Evolutionary conservation across 2,329 filamentous ascomycete genomes (phyloP), one percentile per base, ranked within the genome.

Genomic region (Claviceps arundinis): DNA sequence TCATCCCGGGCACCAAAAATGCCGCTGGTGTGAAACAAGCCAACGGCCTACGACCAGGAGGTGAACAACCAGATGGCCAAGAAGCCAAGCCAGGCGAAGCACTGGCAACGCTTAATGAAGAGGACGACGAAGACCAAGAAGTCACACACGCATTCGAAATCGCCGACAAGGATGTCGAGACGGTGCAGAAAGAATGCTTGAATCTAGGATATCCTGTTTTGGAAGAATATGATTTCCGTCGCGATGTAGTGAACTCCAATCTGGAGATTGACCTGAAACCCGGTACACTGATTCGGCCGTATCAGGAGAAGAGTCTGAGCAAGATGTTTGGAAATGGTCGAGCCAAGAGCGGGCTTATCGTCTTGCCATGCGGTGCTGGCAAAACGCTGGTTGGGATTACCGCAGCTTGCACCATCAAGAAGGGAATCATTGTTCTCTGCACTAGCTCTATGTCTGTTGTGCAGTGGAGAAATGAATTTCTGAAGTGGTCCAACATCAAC

Each of bases 271-370:
- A 97, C 65, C 74, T 97, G 48, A 87, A 87, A 60, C 90, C 91
- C 0, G 84, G 84, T 52, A 91, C 90, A 0, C 86, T 91, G 62
- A 97, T 97, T 64, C 83, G 91, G 65, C 72, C 95, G 56, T 98
- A 98, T 61, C 93, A 98, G 65, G 93, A 98, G 68, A 95, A 96
- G 71, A 95, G 89, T 58, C 74, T 98, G 9, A 95, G 88, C 72
- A 98, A 98, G 68, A 98, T 98, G 93, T 98, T 98, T 65, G 91
- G 93, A 64, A 98, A 98, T 64, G 91, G 91, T 48, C 85, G 93
- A 68, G 93, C 93, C 14, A 93, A 95, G 72, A 96, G 89, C 67
- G 93, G 93, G 53, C 94, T 98, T 59, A 98, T 98, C 54, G 93
- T 98, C 52, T 70, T 98, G 60, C 93, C 93, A 17, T 98, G 93